Percentiles rank a stretch among this genome's conserved stretches.
Conservation (phyloP, 805 yeast species). For the Ogataea salicorniae region DNA sequence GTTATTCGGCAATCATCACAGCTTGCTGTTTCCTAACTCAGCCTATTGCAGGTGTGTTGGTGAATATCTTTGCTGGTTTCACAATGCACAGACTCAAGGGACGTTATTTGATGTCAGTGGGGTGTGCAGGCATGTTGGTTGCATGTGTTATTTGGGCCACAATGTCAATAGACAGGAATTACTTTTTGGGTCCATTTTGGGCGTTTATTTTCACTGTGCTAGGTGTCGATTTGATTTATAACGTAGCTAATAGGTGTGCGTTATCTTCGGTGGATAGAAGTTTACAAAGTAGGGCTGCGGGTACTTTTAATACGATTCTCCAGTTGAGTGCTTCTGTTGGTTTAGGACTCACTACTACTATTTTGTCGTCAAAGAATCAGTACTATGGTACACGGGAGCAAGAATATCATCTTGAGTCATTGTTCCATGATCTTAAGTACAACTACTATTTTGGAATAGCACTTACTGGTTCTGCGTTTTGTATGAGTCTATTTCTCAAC, state of each 20-base stretch:
- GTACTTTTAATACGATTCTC: conserved; percentile 40
- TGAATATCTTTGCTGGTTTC: conserved; percentile 42
- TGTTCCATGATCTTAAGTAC: conserved; percentile 32
- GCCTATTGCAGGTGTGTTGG: conserved; percentile 37
- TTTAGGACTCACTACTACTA: conserved; percentile 36
- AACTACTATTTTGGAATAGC: conserved; percentile 38
- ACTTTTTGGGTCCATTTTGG: conserved; percentile 44
- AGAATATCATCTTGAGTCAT: conserved; percentile 15
- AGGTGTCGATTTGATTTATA: conserved; percentile 45
- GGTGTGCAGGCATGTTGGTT: conserved; percentile 32
- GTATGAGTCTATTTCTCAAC: conserved; percentile 30
- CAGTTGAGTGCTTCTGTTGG: conserved; percentile 40
- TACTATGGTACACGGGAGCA: conserved; percentile 28
- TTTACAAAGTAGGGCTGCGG: conserved; percentile 43
- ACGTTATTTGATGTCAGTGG: conserved; percentile 30
- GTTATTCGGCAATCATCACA: conserved; percentile 36
- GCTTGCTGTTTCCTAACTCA: conserved; percentile 41
- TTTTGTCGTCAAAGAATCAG: conserved; percentile 30
- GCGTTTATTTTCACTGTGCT: conserved; percentile 35
- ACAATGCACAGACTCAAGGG: conserved; percentile 43
- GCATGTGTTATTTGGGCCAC: conserved; percentile 41
- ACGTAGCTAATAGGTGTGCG: conserved; percentile 40
- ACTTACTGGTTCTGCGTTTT: conserved; percentile 25
- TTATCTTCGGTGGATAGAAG: conserved; percentile 35
- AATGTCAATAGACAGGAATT: conserved; percentile 29